Evolutionary conservation across 192 early-diverging fungal species (phyloP), one percentile per base, ranked within the genome.

Genomic region (Coemansia sp.): DNA sequence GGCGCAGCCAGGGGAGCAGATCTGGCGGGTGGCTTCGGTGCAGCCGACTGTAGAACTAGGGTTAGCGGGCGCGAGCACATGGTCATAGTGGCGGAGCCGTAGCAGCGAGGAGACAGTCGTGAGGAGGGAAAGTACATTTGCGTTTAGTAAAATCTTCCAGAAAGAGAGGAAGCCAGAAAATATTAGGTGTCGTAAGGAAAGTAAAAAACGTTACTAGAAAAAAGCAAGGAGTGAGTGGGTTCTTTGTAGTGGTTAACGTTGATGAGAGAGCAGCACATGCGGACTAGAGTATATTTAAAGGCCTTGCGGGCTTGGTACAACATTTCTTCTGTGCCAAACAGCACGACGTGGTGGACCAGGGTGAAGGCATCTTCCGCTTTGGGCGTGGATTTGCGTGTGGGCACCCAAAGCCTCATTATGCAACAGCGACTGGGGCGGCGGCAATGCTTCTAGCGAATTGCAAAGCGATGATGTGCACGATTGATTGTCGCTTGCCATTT

Each of bases 81-180:
- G 13, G 67, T 57, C 63, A 56, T 33, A 18, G 67, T 62, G 23
- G 56, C 23, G 3, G 73, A 48, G 46, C 59, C 36, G 38, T 59
- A 10, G 48, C 38, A 11, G 26, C 37, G 50, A 14, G 50, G 31
- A 16, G 63, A 64, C 16, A 40, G 39, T 24, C 56, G 31, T 34
- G 73, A 56, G 0, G 59, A 13, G 3, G 73, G 42, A 62, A 75
- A 75, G 38, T 75, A 75, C 73, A 75, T 75, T 18, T 2, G 34
- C 31, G 51, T 55, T 55, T 28, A 21, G 14, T 33, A 31, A n/a
- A n/a, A 2, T 55, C 4, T 33, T 34, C n/a, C 16, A 11, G 11
- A 2, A 16, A 14, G 51, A 36, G n/a, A 46, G n/a, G 28, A 8
- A 45, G 10, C 38, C 21, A 48, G 62, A 55, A 8, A 28, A 5